Evolutionary conservation across 2,329 filamentous ascomycete species (phyloP).

Genomic region (Fusarium sp.): DNA sequence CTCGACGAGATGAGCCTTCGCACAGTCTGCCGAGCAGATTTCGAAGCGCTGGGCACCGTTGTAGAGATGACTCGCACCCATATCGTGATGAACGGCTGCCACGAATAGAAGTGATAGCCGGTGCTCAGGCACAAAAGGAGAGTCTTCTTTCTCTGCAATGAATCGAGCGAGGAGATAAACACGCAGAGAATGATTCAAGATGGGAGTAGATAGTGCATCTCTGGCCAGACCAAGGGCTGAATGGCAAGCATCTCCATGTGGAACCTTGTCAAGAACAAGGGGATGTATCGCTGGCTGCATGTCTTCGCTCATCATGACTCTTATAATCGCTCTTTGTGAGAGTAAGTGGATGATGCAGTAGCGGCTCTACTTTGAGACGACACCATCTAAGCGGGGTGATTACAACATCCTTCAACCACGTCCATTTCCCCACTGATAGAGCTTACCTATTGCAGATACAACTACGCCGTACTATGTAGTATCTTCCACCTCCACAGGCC

Average conservation of each 20-base stretch:
- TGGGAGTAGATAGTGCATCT: conserved; percentile 42
- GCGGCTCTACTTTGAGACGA: not conserved
- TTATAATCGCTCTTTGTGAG: not conserved
- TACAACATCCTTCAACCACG: not conserved
- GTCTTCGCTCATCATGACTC: conserved; percentile 3
- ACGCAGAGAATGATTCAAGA: conserved; percentile 51
- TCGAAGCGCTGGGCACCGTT: conserved; percentile 55
- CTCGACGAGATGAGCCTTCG: conserved; percentile 47
- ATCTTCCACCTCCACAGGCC: conserved; percentile 4
- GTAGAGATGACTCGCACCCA: conserved; percentile 50
- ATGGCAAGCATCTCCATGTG: conserved; percentile 29
- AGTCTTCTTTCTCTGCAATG: conserved; percentile 41
- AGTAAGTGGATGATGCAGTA: not conserved
- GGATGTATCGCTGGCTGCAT: conserved; percentile 8
- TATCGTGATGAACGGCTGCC: conserved; percentile 54
- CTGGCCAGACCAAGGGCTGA: conserved; percentile 36
- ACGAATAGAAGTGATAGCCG: conserved; percentile 51
- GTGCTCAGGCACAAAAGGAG: conserved; percentile 14
- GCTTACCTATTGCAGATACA: not conserved
- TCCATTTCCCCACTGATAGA: conserved; percentile 18
- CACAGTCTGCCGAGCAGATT: conserved; percentile 51
- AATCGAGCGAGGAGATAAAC: conserved; percentile 48
- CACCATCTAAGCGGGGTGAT: conserved; percentile 3
- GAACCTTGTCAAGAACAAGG: conserved; percentile 21
- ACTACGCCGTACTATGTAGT: not conserved